phyloP scores from a whole-genome alignment of 169 alveolate species.

The Cyclospora cayetanensis region DNA sequence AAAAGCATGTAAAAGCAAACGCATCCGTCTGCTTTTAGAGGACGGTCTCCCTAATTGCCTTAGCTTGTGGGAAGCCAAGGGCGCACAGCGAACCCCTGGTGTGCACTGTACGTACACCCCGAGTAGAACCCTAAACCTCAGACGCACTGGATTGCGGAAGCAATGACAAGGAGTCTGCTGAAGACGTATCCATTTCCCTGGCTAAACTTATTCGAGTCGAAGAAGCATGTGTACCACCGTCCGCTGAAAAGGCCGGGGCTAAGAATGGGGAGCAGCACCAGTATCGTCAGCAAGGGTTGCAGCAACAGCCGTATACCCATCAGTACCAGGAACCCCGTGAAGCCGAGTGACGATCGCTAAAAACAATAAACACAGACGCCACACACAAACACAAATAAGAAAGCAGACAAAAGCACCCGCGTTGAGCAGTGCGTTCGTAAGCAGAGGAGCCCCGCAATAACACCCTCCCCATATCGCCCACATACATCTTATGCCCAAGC shows the following conservation, averaged over 20 bases:
- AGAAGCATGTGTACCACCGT: background rate
- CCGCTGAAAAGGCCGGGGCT: background rate
- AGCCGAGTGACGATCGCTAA: conserved; percentile 26
- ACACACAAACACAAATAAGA: background rate
- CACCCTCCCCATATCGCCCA: background rate
- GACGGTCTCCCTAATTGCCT: no score
- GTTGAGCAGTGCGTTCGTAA: background rate
- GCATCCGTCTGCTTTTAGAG: no score
- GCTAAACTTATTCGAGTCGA: background rate
- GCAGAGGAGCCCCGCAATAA: background rate
- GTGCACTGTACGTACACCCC: no score
- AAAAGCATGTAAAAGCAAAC: no score
- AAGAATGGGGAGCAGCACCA: conserved; percentile 50
- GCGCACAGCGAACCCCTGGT: no score
- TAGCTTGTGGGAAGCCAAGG: no score
- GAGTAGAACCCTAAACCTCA: background rate
- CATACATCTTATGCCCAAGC: background rate
- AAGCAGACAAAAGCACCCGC: background rate
- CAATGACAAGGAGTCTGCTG: background rate
- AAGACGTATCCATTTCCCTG: background rate
- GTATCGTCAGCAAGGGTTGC: conserved; percentile 31
- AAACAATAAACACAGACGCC: background rate
- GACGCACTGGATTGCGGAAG: background rate
- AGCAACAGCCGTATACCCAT: conserved; percentile 19
- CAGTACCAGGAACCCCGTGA: background rate